Conservation (phyloP, 192 early-diverging fungal genomes). For the Mortierella alpina region DNA sequence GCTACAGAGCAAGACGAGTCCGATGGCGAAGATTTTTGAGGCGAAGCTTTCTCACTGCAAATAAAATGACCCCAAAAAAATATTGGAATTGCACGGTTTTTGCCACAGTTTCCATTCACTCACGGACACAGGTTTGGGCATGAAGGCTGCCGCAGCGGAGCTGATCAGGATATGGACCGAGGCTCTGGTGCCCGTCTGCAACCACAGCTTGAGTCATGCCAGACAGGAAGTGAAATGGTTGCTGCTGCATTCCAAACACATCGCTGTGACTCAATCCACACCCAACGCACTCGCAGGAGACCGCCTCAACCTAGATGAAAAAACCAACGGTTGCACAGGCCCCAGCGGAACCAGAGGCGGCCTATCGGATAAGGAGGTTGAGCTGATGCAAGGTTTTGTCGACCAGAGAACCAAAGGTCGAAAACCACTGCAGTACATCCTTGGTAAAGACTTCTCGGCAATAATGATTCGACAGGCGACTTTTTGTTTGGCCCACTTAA, state of each 20-base stretch:
- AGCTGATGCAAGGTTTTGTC: constrained; percentile 55
- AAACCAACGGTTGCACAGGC: neutral
- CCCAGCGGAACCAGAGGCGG: neutral
- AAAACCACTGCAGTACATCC: constrained; percentile 94
- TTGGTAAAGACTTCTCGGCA: constrained; percentile 56
- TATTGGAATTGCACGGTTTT: neutral
- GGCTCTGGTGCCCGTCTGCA: constrained; percentile 47
- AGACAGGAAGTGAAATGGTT: constrained; percentile 58
- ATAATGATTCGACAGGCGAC: neutral
- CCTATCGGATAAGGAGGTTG: constrained; percentile 34
- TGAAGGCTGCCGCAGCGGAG: neutral
- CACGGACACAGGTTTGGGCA: neutral
- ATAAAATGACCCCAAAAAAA: neutral
- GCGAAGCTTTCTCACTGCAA: neutral
- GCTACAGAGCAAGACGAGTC: constrained; percentile 36
- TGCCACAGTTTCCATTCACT: neutral
- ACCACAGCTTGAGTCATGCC: constrained; percentile 49
- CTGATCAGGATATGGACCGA: constrained; percentile 41
- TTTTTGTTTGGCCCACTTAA: neutral
- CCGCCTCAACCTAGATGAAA: neutral
- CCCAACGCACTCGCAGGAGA: neutral
- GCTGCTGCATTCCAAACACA: constrained; percentile 31
- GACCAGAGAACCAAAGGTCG: constrained; percentile 66
- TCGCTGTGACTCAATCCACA: neutral
- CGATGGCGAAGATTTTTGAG: constrained; percentile 28